Base-by-base conservation (phyloP, 129 eudicot genomes). In the Ambrosia artemisiifolia region DNA sequence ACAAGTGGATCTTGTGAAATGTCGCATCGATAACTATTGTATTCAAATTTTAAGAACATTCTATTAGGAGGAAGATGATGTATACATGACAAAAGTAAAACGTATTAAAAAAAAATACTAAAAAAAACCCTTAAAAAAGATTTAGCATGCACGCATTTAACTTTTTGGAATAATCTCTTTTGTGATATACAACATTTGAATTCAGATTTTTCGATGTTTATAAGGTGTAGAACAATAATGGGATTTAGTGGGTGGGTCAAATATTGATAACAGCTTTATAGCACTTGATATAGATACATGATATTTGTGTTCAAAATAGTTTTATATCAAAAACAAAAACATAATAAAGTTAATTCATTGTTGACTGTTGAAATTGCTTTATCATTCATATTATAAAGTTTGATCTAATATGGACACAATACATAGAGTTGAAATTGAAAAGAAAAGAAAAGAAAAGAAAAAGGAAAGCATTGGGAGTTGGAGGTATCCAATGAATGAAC, bases 371-470 rank as follows among this genome's bases (percentile, higher is more conserved):
- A 33, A 61, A 44, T 33, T 50, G 51, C 57, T 54, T 53, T 63
- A 32, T 61, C 12, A 43, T 20, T 2, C 46, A 44, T 60, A 30
- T 17, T 32, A 73, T 61, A 75, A 75, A 75, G 73, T 77, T 70
- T 70, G 76, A 66, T 77, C 70, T 50, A 77, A 77, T 77, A 77
- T 77, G 76, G 81, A 77, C 81, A 50, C 81, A 69, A 69, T 48
- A 76, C 38, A 32, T 76, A 64, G 76, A 48, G 81, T 70, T 70
- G 63, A 60, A 75, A 74, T 70, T 70, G 63, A 60, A 75, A 74
- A 64, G 33, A 60, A 54, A 61, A 59, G 16, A 11, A 46, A 63
- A 46, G 59, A 54, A 62, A 60, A 30, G 18, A 44, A 62, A 46
- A 46, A 13, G 13, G 56, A 54, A 53, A 70, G 62, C 55, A 70